These are phyloP conservation scores for Lipomyces sp. DNA, from an alignment of 805 yeast genomes.

Conservation along the genomic window DNA sequence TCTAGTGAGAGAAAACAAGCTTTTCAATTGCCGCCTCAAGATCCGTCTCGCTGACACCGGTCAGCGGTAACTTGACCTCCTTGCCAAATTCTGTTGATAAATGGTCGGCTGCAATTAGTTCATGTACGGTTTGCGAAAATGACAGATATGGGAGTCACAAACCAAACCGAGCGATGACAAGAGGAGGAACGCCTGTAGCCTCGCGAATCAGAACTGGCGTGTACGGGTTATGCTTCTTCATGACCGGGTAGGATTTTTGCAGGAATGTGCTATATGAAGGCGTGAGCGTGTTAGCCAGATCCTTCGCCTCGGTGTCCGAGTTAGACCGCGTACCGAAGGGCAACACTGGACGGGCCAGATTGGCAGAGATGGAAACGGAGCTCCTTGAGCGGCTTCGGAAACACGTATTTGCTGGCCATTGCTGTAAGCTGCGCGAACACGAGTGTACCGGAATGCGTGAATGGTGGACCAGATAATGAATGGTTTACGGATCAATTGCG, in stretches of 20 bases:
- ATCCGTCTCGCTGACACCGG: slow-evolving; percentile 32
- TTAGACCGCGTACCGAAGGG: slow-evolving; percentile 48
- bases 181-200: slow-evolving; percentile 67
- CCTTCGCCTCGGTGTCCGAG: neutral
- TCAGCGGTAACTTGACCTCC: slow-evolving; percentile 47
- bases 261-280: slow-evolving; percentile 52
- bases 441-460: neutral
- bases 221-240: slow-evolving; percentile 59
- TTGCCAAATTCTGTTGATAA: slow-evolving; percentile 41
- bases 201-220: slow-evolving; percentile 79
- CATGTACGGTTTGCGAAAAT: no score
- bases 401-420: slow-evolving; percentile 38
- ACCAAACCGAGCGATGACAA: slow-evolving; percentile 69
- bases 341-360: slow-evolving; percentile 66
- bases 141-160: slow-evolving; percentile 13
- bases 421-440: neutral
- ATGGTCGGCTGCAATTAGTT: neutral
- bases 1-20: slow-evolving; percentile 20
- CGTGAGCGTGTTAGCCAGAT: neutral
- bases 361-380: slow-evolving; percentile 73
- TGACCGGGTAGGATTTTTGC: slow-evolving; percentile 58
- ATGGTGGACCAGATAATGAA: neutral
- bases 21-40: slow-evolving; percentile 32
- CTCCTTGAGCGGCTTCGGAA: slow-evolving; percentile 61
- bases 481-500: neutral